These are phyloP conservation scores for Gastrolobium bilobum DNA, from an alignment of 306 rosid species.

Conservation along the genomic window DNA sequence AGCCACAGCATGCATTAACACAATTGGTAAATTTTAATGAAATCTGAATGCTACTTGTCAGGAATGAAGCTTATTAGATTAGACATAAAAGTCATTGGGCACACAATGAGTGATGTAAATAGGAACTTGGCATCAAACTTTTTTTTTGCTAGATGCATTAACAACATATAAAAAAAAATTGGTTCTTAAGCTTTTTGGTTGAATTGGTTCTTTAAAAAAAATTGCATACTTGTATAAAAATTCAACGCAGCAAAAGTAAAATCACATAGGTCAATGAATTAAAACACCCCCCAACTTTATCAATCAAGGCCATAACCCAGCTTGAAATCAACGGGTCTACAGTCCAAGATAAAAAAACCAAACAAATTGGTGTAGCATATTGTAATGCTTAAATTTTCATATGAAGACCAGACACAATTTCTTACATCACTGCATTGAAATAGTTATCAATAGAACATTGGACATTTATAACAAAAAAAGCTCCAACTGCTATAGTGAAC, in stretches of 20 bases:
- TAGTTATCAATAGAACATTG: neutral
- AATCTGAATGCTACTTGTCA: neutral
- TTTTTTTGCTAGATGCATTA: neutral
- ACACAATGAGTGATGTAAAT: neutral
- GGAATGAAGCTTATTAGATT: neutral
- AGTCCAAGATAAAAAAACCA: neutral
- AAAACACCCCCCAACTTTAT: neutral
- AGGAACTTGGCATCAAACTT: neutral
- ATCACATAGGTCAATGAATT: neutral
- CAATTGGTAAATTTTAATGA: neutral
- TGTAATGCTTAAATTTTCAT: neutral
- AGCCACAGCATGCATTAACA: slow-evolving; percentile 13
- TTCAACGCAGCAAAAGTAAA: neutral
- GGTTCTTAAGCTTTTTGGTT: too few species aligned
- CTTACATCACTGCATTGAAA: neutral
- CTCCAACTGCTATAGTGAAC: slow-evolving; percentile 1
- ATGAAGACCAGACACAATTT: slow-evolving; percentile 6
- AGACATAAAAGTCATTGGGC: neutral
- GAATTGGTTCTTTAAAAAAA: too few species aligned
- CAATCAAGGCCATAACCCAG: neutral
- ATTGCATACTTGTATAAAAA: neutral
- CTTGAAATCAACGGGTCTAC: neutral
- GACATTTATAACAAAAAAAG: slow-evolving; percentile 16
- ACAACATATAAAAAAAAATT: neutral
- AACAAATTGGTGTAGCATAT: neutral